Evolutionary conservation across 495 filamentous ascomycete species (phyloP), one percentile per base, ranked within the genome.

Genomic region (Aspergillus avenaceus): DNA sequence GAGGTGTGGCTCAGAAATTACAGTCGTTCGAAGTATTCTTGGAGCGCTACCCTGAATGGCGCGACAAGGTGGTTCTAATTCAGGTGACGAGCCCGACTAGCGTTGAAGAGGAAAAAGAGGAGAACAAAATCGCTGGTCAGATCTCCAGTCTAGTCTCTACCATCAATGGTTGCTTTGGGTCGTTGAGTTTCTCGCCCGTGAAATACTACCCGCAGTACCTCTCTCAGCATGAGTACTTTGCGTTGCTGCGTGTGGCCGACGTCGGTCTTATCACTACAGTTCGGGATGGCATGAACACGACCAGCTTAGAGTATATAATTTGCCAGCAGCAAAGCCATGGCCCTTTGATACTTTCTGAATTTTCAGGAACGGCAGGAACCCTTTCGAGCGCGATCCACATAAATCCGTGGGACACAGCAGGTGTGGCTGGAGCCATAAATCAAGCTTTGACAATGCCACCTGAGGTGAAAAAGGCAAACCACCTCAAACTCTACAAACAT

Each of bases 231-330:
- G 91, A 97, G 70, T 97, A 97, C 63, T 91, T 95, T 67, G 90
- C 91, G 2, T 79, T 97, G 8, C 75, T 97, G 16, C 84, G 91
- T 26, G 81, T 87, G 5, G 91, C 87, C 8, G 88, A 96, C 65
- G 84, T 95, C 25, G 91, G 90, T 19, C 71, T 97, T 31, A 96
- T 96, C 63, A 96, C 91, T 6, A 91, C 86, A 37, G 89, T 96
- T 23, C 80, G 91, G 34, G 91, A 97, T 65, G 91, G 91, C 46
- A 96, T 97, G 90, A 97, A 97, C 72, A 96, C 91, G 11, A 95
- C 91, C 7, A 91, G 88, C 63, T 67, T 97, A 43, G 91, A 97
- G 66, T 97, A 95, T 64, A 82, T 97, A 24, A 80, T 97, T 43
- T 93, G 89, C 70, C 91, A 97, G 66, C 85, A 86, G 56, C 84